Evolutionary conservation across 2,329 filamentous ascomycete genomes (phyloP), one percentile per base, ranked within the genome.

Genomic region (Fusarium temperatum): DNA sequence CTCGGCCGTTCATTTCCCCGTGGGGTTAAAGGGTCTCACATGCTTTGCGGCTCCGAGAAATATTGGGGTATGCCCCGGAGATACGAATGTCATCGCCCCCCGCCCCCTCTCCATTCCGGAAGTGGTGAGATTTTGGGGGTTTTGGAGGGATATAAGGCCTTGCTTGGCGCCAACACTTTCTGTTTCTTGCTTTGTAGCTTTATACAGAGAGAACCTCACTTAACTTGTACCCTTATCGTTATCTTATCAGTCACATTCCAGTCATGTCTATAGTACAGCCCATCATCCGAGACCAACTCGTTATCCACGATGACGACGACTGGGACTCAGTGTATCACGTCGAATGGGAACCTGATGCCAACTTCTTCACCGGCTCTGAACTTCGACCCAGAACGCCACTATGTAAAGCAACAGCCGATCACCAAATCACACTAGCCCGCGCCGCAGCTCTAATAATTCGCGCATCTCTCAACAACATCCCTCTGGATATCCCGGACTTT

Each of bases 371-470:
- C 0, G 68, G 66, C 0, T n/a, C 35, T 30, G 55, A 15, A 1
- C 30, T 42, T 8, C 42, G 48, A 5, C 61, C 66, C 0, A 45
- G 28, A 22, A 61, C 60, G 1, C 66, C 66, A 4, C 7, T 55
- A 2, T 45, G 20, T 2, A 70, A 70, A 39, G 66, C 68, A 4
- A 47, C 42, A 26, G 32, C 67, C 5, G 68, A 70, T 9, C 38
- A 45, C 5, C 66, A 70, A 20, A 55, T 70, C 4, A 66, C 50
- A 1, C 39, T 70, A 2, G 66, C 68, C 10, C 67, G 68, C 17
- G 68, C 68, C 5, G 68, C 68, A 24, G 66, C 68, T 8, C 54
- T 70, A 2, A 70, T 70, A 17, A 70, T 70, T n/a, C 66, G 68
- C 32, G 14, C 62, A 50, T 55, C 66, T 2, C 42, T 70, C 1